phyloP scores from a whole-genome alignment of 1,139 yeast species.

The Diutina siamensis region DNA sequence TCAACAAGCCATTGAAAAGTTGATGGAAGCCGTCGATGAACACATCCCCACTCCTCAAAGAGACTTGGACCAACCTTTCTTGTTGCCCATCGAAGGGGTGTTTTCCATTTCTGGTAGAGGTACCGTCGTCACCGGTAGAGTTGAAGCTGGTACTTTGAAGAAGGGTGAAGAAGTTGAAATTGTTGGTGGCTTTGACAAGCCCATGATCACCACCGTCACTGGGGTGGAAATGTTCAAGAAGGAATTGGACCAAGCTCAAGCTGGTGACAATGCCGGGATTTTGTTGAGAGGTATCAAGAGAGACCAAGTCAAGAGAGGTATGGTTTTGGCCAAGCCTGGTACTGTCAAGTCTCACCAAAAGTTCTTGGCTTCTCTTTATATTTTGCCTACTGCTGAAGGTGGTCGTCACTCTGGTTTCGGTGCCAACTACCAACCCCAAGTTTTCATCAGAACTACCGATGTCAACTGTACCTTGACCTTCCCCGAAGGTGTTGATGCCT shows the following conservation, averaged over 20 bases:
- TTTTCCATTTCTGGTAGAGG: constrained; percentile 99
- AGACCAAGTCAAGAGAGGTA: constrained; percentile 94
- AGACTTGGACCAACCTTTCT: constrained; percentile 92
- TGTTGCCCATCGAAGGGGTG: constrained; percentile 95
- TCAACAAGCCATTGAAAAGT: constrained; percentile 66
- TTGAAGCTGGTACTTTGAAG: constrained; percentile 93
- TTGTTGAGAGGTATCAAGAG: constrained; percentile 97
- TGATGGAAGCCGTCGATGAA: constrained; percentile 87
- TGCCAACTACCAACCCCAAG: constrained; percentile 95
- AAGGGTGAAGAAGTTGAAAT: constrained; percentile 98
- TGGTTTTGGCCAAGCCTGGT: constrained; percentile 92
- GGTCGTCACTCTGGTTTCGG: constrained; percentile 98
- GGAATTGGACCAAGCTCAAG: constrained; percentile 94
- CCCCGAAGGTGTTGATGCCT: constrained; percentile 79
- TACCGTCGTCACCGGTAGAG: constrained; percentile 98
- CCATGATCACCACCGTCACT: constrained; percentile 88
- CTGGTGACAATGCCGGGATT: constrained; percentile 98
- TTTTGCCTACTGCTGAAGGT: constrained; percentile 95
- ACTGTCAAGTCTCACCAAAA: constrained; percentile 88
- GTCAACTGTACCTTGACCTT: constrained; percentile 85
- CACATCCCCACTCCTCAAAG: constrained; percentile 93
- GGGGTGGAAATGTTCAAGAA: constrained; percentile 99
- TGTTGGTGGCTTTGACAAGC: constrained; percentile 82
- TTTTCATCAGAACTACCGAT: constrained; percentile 92
- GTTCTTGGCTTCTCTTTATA: constrained; percentile 87